A percentile compares a stretch with the other conserved stretches of the same genome.
phyloP scores from a whole-genome alignment of 2,329 filamentous ascomycete genomes.

The Cadophora malorum region DNA sequence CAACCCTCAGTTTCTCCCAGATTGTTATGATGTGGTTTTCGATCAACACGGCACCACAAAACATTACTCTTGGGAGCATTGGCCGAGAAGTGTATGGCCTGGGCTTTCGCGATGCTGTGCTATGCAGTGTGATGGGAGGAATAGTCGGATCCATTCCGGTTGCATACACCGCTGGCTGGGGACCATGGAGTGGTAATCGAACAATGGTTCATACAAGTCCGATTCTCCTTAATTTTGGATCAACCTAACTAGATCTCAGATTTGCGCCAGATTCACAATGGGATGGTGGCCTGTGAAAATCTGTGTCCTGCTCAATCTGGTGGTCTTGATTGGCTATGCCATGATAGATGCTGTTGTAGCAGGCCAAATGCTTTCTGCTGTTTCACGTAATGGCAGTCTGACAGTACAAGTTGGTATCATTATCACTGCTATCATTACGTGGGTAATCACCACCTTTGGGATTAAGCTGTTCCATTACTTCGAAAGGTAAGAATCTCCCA shows the following conservation, averaged over 20 bases:
- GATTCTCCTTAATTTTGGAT: neutral
- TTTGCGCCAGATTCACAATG: constrained; percentile 64
- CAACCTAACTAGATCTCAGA: constrained; percentile 25
- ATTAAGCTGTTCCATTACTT: constrained; percentile 73
- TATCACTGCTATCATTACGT: constrained; percentile 66
- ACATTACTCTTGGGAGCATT: constrained; percentile 68
- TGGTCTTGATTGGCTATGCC: constrained; percentile 66
- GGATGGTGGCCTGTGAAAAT: constrained; percentile 71
- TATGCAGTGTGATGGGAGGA: constrained; percentile 63
- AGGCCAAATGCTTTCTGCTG: constrained; percentile 72
- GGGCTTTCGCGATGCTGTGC: constrained; percentile 61
- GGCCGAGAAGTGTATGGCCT: constrained; percentile 64
- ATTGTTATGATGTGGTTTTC: constrained; percentile 63
- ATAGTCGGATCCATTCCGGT: constrained; percentile 60
- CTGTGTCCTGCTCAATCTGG: constrained; percentile 66
- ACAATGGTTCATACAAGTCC: constrained; percentile 55
- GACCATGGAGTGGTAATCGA: constrained; percentile 64
- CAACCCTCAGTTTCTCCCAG: constrained; percentile 39
- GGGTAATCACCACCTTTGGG: constrained; percentile 70
- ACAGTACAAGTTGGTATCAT: constrained; percentile 72
- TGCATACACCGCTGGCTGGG: constrained; percentile 67
- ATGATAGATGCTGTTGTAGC: constrained; percentile 70
- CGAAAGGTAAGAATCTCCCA: constrained; percentile 55
- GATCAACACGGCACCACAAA: constrained; percentile 67
- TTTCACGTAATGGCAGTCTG: constrained; percentile 62